phyloP scores from a whole-genome alignment of 441 rosid genomes.

The Erodium texanum region DNA sequence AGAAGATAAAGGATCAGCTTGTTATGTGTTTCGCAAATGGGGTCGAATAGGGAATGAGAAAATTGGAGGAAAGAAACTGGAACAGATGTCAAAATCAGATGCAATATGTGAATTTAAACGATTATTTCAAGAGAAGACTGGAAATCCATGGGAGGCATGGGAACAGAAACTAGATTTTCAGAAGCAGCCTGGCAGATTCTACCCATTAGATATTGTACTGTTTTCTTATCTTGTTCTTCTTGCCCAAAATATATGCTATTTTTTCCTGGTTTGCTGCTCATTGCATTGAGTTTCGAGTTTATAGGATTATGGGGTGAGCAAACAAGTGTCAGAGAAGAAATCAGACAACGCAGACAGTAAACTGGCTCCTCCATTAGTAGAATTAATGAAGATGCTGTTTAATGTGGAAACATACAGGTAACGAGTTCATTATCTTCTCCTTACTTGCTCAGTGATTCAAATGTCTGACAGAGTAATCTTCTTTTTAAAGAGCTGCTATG shows the following conservation, averaged over 20 bases:
- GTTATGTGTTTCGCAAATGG: slow-evolving; percentile 87
- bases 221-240: background rate
- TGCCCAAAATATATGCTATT: background rate
- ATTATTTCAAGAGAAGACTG: slow-evolving; percentile 85
- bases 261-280: background rate
- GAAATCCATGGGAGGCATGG: slow-evolving; percentile 89
- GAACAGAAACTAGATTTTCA: slow-evolving; percentile 63
- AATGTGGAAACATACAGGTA: slow-evolving; percentile 89
- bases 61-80: slow-evolving; percentile 74
- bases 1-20: slow-evolving; percentile 73
- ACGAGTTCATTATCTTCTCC: background rate
- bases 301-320: slow-evolving; percentile 89
- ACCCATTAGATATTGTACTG: slow-evolving; percentile 81
- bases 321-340: slow-evolving; percentile 39
- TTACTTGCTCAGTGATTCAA: slow-evolving; percentile 13
- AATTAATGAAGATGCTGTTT: slow-evolving; percentile 82
- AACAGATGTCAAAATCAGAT: slow-evolving; percentile 65
- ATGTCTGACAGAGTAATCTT: slow-evolving; percentile 13
- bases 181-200: slow-evolving; percentile 82
- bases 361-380: slow-evolving; percentile 60
- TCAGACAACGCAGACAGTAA: slow-evolving; percentile 36
- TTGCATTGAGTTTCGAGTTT: slow-evolving; percentile 15
- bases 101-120: slow-evolving; percentile 69
- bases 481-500: slow-evolving; percentile 71
- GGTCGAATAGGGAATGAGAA: slow-evolving; percentile 85